Base-by-base conservation (phyloP, 2,329 filamentous ascomycete genomes). In the Neonectria ditissima region DNA sequence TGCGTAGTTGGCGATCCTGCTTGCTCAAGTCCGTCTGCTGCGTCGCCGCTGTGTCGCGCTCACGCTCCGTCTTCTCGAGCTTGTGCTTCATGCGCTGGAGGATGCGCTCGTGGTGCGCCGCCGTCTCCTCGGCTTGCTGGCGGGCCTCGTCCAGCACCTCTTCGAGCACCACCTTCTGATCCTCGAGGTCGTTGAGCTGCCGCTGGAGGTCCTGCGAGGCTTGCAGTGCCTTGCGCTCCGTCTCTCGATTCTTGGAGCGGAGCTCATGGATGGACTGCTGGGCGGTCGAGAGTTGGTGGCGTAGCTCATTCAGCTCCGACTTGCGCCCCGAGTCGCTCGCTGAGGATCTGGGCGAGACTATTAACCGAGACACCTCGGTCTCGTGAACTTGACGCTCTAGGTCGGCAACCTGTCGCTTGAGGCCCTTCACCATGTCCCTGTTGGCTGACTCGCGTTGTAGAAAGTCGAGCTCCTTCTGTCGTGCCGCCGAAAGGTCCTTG, bases 361-460 rank as follows among this genome's bases (percentile, higher is more conserved):
- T 76, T 26, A 87, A 74, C 11, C 81, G 82, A 18, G 84, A 84
- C 43, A 89, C 82, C 48, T 89, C 84, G 6, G 86, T 83, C 62
- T 93, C 88, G 68, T 92, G 89, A 5, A 90, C 81, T 62, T 90
- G 87, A 43, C 86, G 85, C 74, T 93, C 91, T 16, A 93, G 83
- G 37, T 92, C 87, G 2, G 85, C 81, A 52, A 93, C 84, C 61
- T 90, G 86, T 51, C 85, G 84, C 75, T 91, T 91, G 62, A 92
- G 84, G 20, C 82, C 80, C 63, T 89, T 89, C 62, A 91, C 82
- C 2, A 82, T 79, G 30, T 90, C 86, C 69, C 89, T 91, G 68
- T 91, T 87, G 7, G 85, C 77, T 10, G 84, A 80, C 72, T 92
- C 91, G n/a, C 88, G 87, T 69, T 91, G 87, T 30, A 90, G 78